Conservation (phyloP, 306 rosid species). For the Begonia masoniana region DNA sequence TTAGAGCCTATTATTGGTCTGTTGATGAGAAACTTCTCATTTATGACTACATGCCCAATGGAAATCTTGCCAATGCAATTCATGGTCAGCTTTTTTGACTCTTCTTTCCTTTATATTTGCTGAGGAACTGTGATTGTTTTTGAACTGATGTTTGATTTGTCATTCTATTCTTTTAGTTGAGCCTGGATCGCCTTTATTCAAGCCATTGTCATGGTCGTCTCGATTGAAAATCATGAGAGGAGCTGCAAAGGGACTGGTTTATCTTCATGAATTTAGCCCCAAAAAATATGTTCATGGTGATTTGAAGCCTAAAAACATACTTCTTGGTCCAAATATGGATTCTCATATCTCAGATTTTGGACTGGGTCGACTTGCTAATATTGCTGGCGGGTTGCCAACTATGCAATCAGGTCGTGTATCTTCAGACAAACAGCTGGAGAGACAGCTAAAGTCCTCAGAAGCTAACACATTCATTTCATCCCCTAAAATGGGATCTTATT, state of each 20-base stretch:
- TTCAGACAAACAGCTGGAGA: slow-evolving; percentile 48
- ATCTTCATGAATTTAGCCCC: slow-evolving; percentile 90
- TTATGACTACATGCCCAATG: slow-evolving; percentile 80
- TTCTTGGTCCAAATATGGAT: slow-evolving; percentile 72
- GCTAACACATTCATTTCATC: slow-evolving; percentile 14
- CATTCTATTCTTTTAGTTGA: slow-evolving; percentile 37
- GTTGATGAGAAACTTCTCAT: slow-evolving; percentile 96
- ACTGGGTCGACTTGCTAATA: slow-evolving; percentile 86
- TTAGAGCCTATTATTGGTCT: slow-evolving; percentile 95
- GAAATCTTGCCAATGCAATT: slow-evolving; percentile 77
- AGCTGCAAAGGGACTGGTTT: slow-evolving; percentile 66
- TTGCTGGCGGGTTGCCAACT: slow-evolving; percentile 80
- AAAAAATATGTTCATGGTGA: slow-evolving; percentile 95
- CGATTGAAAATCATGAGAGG: slow-evolving; percentile 75
- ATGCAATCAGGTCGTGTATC: slow-evolving; percentile 57
- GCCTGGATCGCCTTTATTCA: slow-evolving; percentile 46
- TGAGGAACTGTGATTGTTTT: neutral
- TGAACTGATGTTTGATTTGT: slow-evolving; percentile 17
- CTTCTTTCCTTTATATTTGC: neutral
- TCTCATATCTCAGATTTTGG: slow-evolving; percentile 84
- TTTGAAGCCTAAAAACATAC: slow-evolving; percentile 69
- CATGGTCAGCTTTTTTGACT: slow-evolving; percentile 39
- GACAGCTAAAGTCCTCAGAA: slow-evolving; percentile 44
- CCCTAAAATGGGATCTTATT: slow-evolving; percentile 34
- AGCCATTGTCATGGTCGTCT: slow-evolving; percentile 52